Evolutionary conservation across 1,139 yeast genomes (phyloP).

Genomic region (Geotrichum fermentans): DNA sequence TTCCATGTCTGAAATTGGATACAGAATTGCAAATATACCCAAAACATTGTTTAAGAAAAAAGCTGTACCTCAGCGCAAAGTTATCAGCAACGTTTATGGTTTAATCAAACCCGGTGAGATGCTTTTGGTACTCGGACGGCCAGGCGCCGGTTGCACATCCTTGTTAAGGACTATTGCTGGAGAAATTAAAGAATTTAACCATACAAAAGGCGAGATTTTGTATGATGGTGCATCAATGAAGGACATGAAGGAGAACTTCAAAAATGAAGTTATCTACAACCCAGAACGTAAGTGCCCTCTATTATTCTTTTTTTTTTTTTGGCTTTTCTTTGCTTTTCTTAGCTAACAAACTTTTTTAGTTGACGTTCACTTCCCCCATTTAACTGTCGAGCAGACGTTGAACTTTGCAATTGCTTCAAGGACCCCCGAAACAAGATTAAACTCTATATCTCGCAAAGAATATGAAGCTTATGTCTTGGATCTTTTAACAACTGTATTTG

Average conservation of each 20-base stretch:
- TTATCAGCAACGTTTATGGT: constrained; percentile 18
- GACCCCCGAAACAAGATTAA: constrained; percentile 49
- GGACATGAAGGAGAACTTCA: constrained; percentile 46
- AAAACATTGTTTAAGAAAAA: constrained; percentile 21
- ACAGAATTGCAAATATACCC: constrained; percentile 37
- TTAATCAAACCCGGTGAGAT: constrained; percentile 47
- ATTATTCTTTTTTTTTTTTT: constrained; percentile 20
- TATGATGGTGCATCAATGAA: constrained; percentile 48
- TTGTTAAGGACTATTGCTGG: constrained; percentile 52
- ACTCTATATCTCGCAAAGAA: constrained; percentile 44
- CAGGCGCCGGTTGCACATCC: constrained; percentile 63
- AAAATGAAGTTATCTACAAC: constrained; percentile 50
- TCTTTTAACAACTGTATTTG: constrained; percentile 51
- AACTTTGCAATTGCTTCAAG: constrained; percentile 54
- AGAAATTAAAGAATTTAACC: constrained; percentile 41
- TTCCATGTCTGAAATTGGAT: constrained; percentile 44
- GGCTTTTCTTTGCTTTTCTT: no score
- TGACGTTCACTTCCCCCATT: constrained; percentile 56
- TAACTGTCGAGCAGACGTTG: constrained; percentile 57
- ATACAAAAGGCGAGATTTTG: constrained; percentile 40
- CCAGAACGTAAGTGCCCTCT: constrained; percentile 48
- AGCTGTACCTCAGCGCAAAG: constrained; percentile 8
- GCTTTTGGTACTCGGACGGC: constrained; percentile 56
- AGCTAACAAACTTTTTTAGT: constrained; percentile 17
- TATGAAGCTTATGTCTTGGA: constrained; percentile 46